phyloP scores from a whole-genome alignment of 2,329 filamentous ascomycete species.

The Cytospora mali region DNA sequence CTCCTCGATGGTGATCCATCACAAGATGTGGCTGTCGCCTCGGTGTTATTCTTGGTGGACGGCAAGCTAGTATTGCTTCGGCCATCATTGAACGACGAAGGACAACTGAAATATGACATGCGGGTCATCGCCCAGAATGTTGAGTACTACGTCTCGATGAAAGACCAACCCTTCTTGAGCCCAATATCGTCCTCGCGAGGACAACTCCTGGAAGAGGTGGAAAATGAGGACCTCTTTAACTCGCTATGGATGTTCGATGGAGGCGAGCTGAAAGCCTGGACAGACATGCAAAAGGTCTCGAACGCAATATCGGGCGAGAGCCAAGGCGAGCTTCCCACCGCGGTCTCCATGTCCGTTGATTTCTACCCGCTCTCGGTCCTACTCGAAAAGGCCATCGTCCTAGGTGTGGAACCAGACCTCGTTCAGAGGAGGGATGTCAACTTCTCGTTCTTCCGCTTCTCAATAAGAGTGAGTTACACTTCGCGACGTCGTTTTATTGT shows the following conservation, averaged over 20 bases:
- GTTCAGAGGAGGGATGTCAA: slow-evolving; percentile 90
- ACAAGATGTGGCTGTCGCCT: slow-evolving; percentile 90
- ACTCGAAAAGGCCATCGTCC: slow-evolving; percentile 83
- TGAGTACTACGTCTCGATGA: slow-evolving; percentile 91
- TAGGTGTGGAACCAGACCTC: slow-evolving; percentile 89
- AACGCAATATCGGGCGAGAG: slow-evolving; percentile 67
- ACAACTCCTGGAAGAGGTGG: slow-evolving; percentile 37
- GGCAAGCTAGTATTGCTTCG: slow-evolving; percentile 93
- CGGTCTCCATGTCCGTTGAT: slow-evolving; percentile 81
- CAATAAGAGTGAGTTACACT: slow-evolving; percentile 71
- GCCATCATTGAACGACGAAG: slow-evolving; percentile 78
- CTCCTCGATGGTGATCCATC: slow-evolving; percentile 89
- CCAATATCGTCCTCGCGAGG: slow-evolving; percentile 27
- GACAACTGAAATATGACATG: slow-evolving; percentile 97
- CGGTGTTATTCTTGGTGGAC: slow-evolving; percentile 94
- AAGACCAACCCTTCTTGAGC: slow-evolving; percentile 69
- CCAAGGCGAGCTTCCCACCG: slow-evolving; percentile 69
- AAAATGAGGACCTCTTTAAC: slow-evolving; percentile 66
- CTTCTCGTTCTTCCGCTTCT: slow-evolving; percentile 88
- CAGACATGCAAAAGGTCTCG: slow-evolving; percentile 82
- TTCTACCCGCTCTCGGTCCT: slow-evolving; percentile 92
- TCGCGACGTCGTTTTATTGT: slow-evolving; percentile 8
- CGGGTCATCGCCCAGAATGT: slow-evolving; percentile 93
- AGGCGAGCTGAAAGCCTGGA: slow-evolving; percentile 82
- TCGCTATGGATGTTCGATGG: slow-evolving; percentile 97